These are phyloP conservation scores for Wallacemonas sp. DNA, from an alignment of 208 protist genomes.

Conservation along the genomic window DNA sequence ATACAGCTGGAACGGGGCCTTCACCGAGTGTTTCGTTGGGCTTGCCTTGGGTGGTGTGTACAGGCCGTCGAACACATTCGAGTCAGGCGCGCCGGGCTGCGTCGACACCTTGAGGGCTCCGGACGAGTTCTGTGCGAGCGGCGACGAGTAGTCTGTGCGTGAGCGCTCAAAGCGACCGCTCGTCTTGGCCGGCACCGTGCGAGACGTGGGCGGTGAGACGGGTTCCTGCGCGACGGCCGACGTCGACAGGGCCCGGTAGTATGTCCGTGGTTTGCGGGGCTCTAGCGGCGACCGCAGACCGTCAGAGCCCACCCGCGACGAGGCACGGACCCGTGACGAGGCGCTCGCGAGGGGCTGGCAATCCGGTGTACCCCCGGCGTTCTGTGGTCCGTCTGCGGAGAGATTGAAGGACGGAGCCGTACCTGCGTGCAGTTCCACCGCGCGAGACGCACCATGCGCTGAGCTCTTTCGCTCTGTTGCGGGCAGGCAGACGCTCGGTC, in stretches of 20 bases:
- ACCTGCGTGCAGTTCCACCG: background rate
- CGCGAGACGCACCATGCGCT: background rate
- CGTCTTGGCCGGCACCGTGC: slow-evolving; percentile 11
- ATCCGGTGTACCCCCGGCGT: background rate
- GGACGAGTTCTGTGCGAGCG: background rate
- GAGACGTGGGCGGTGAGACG: slow-evolving; percentile 11
- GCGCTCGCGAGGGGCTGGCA: too few species aligned
- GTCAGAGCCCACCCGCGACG: background rate
- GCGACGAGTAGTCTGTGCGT: background rate
- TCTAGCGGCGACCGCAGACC: background rate
- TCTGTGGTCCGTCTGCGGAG: background rate
- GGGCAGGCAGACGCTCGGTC: background rate
- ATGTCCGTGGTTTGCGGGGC: background rate
- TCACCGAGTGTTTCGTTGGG: slow-evolving; percentile 12
- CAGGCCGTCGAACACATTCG: slow-evolving; percentile 40
- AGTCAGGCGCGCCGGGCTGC: background rate
- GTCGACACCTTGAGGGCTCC: background rate
- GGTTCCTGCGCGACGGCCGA: background rate
- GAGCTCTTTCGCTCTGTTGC: background rate
- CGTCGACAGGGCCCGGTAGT: background rate
- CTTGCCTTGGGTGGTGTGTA: slow-evolving; percentile 35
- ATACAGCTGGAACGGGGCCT: slow-evolving; percentile 28
- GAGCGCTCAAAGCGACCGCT: background rate
- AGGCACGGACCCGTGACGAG: background rate
- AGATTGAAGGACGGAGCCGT: background rate